Percentiles rank a stretch among this genome's conserved stretches.
Conservation (phyloP, 2,329 filamentous ascomycete genomes). For the Didymosphaeria variabile region DNA sequence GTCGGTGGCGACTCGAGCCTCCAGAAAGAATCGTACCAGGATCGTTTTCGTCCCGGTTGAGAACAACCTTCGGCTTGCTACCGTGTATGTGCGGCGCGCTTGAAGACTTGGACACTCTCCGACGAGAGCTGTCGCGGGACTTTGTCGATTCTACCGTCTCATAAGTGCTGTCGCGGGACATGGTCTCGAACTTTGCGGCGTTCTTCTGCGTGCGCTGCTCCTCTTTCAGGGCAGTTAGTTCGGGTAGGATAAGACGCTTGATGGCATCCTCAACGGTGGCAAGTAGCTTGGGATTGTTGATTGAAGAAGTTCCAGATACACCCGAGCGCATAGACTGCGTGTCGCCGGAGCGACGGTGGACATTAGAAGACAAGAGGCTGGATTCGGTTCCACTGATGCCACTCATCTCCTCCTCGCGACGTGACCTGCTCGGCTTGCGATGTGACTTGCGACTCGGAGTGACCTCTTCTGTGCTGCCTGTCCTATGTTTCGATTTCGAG, state of each 20-base stretch:
- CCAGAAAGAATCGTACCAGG: conserved; percentile 66
- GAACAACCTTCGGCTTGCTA: conserved; percentile 66
- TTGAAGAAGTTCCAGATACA: conserved; percentile 67
- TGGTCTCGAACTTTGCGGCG: conserved; percentile 72
- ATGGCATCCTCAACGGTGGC: conserved; percentile 95
- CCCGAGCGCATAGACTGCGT: conserved; percentile 68
- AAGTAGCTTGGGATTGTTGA: conserved; percentile 90
- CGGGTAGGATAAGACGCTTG: conserved; percentile 85
- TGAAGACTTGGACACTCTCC: conserved; percentile 67
- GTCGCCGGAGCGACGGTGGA: conserved; percentile 65
- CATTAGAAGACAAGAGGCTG: conserved; percentile 67
- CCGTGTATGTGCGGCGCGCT: conserved; percentile 67
- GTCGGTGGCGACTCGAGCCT: conserved; percentile 62
- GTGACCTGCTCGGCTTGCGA: conserved; percentile 54
- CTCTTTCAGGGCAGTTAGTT: conserved; percentile 89
- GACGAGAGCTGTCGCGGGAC: conserved; percentile 55
- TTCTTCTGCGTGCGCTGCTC: conserved; percentile 83
- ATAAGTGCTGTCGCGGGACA: conserved; percentile 57
- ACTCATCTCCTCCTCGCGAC: conserved; percentile 54
- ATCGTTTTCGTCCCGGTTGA: conserved; percentile 67
- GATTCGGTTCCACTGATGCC: conserved; percentile 64
- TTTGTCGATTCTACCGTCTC: conserved; percentile 68
- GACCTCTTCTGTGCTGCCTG: conserved; percentile 40
- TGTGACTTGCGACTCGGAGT: conserved; percentile 44
- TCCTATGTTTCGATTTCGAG: conserved; percentile 31